Base-by-base conservation (phyloP, 179 eudicot genomes). In the Patellifolia procumbens region DNA sequence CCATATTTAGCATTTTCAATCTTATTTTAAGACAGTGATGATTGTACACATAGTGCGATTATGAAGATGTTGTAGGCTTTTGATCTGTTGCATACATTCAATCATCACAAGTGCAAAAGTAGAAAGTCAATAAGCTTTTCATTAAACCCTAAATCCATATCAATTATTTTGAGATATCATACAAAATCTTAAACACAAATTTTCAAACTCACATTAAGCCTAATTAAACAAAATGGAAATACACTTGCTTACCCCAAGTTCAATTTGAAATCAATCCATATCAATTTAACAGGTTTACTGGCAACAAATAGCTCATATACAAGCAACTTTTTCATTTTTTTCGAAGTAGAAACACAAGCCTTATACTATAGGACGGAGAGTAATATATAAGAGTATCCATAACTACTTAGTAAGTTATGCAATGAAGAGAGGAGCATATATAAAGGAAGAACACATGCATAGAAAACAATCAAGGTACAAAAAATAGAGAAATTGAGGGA, bases 381-480 rank as follows among this genome's bases (percentile, higher is more conserved):
- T n/a, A n/a, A n/a, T n/a, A n/a, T n/a, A n/a, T n/a, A n/a, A n/a
- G n/a, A n/a, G n/a, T n/a, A n/a, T n/a, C n/a, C n/a, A n/a, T n/a
- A n/a, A n/a, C n/a, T n/a, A 28, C 28, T 59, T 12, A 59, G 6
- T 7, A 26, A 59, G 34, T 28, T 10, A 22, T 65, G 7, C 7
- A 39, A 66, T 12, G 12, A 68, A 42, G 0, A 60, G 28, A 26
- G 9, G 15, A 56, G 52, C 73, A 58, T 56, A 35, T 34, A 39
- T 22, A 34, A n/a, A 56, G 26, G 39, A 39, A 75, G 49, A 75
- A 65, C 72, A 75, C 49, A 32, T 75, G 72, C 46, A 51, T 20
- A 31, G 34, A 64, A 58, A 39, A 2, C 42, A 4, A 37, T 5
- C 45, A 6, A 7, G 20, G 26, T 31, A 45, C 31, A 32, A 48